phyloP scores from a whole-genome alignment of 1,284 basidiomycete genomes.

The Microbotryomycetes sp. region DNA sequence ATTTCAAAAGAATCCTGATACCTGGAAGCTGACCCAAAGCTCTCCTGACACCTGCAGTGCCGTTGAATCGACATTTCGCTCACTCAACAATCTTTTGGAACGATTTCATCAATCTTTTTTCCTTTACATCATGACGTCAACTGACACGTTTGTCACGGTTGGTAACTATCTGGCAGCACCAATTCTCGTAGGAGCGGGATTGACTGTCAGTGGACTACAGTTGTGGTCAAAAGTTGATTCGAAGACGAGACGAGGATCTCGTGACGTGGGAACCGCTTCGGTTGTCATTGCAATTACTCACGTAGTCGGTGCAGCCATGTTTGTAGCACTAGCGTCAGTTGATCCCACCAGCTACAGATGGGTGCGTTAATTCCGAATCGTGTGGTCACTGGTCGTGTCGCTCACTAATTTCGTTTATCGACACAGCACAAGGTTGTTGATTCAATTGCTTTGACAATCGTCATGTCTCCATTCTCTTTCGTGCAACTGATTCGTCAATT shows the following conservation, averaged over 20 bases:
- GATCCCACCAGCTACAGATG: too few species aligned
- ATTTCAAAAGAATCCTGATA: not conserved
- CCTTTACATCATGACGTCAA: constrained; percentile 76
- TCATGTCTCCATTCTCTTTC: constrained; percentile 17
- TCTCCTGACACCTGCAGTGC: constrained; percentile 49
- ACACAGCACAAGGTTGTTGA: not conserved
- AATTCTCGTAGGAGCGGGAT: constrained; percentile 67
- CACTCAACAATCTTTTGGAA: constrained; percentile 86
- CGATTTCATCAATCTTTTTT: constrained; percentile 92
- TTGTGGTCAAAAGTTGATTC: constrained; percentile 55
- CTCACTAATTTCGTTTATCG: not conserved
- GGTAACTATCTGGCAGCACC: constrained; percentile 81
- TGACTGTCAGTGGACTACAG: constrained; percentile 72
- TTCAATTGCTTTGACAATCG: constrained; percentile 14
- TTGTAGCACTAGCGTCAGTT: too few species aligned
- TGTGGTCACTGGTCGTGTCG: too few species aligned
- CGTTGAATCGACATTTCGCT: constrained; percentile 76
- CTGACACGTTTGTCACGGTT: constrained; percentile 76
- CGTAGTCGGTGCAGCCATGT: constrained; percentile 21
- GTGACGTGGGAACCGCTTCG: constrained; percentile 52
- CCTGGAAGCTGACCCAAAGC: not conserved
- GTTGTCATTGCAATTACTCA: constrained; percentile 47
- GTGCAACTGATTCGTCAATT: not conserved
- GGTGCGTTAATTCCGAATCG: too few species aligned
- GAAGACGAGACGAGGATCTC: constrained; percentile 36